Base-by-base conservation (phyloP, 768 basidiomycete species). In the Sporobolomyces phaffii region DNA sequence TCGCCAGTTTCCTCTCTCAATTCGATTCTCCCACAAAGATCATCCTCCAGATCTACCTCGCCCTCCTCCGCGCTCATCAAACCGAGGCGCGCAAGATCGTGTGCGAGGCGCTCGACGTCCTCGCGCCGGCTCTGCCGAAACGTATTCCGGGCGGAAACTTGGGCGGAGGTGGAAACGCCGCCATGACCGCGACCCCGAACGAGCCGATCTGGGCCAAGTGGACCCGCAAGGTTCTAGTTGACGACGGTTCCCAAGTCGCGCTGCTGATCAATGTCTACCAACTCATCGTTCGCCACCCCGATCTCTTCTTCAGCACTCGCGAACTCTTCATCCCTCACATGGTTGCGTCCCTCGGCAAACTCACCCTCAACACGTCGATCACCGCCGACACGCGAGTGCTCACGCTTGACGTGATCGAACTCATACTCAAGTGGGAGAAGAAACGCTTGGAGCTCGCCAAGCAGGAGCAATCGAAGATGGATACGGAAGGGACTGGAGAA, bases 291-390 rank as follows among this genome's bases (percentile, higher is more conserved):
- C 88, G 91, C 65, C 91, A 97, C 66, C 85, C 89, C 0, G 84
- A 90, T 58, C 81, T 96, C 13, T 99, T 97, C 79, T 98, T 88
- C 80, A 87, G 90, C 45, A 90, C 91, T 63, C 87, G 96, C 45
- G 87, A 90, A 5, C 81, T 96, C 13, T 98, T 97, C 78, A 84
- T 97, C 18, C 88, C 91, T 0, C 89, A 92, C 75, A 92, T 99
- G 80, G 89, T 93, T 44, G 88, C 88, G 74, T 90, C 89, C 14
- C 81, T 99, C 69, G 83, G 83, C 59, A 93, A 92, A 77, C 82
- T 98, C 9, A 92, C 91, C n/a, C 83, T 93, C 75, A 83, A 85
- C 22, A 81, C 83, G 6, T 72, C 76, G 22, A 84, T 90, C 15
- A 87, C 85, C 13, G 75, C 82, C 28, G 96, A 98, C 73, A 86